Percentiles rank a stretch among this genome's conserved stretches.
These are phyloP conservation scores for Echinochloa phyllopogon DNA, from an alignment of 176 grass and related monocot species.

Conservation along the genomic window DNA sequence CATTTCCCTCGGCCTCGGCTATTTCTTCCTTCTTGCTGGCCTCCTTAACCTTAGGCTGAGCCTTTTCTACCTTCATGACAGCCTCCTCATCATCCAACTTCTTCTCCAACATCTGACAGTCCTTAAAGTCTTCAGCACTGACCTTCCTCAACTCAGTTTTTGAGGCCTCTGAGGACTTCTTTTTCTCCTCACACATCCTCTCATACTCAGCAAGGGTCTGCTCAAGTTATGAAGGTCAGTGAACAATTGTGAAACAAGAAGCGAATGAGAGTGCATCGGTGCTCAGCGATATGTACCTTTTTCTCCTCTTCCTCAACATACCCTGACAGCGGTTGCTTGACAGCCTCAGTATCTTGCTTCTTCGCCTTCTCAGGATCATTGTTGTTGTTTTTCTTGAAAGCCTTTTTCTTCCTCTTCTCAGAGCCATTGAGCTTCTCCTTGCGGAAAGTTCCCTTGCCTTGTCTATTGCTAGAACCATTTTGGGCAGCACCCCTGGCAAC, in stretches of 20 bases:
- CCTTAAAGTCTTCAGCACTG: slow-evolving; percentile 26
- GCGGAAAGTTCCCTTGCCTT: accelerated
- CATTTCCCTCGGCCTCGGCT: neutral
- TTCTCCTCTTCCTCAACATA: slow-evolving; percentile 2
- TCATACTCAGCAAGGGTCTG: slow-evolving; percentile 64
- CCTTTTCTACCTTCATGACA: slow-evolving; percentile 26
- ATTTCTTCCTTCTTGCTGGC: neutral
- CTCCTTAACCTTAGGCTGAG: slow-evolving; percentile 21
- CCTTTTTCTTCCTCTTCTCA: slow-evolving; percentile 41
- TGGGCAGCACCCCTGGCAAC: slow-evolving; percentile 16
- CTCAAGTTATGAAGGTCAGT: neutral
- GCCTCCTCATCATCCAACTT: slow-evolving; percentile 44
- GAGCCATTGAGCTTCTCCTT: slow-evolving; percentile 23
- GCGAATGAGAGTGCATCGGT: neutral
- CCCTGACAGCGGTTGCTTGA: neutral
- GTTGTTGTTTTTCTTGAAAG: neutral
- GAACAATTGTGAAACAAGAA: neutral
- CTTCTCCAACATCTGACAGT: slow-evolving; percentile 35
- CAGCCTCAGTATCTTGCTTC: slow-evolving; percentile 13
- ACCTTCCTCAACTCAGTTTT: slow-evolving; percentile 39
- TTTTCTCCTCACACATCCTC: slow-evolving; percentile 46
- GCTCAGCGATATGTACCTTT: neutral
- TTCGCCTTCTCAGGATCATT: neutral
- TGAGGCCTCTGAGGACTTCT: slow-evolving; percentile 2
- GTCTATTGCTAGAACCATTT: neutral